Evolutionary conservation across 331 rosid genomes (phyloP).

Genomic region (Quercus tomentella): DNA sequence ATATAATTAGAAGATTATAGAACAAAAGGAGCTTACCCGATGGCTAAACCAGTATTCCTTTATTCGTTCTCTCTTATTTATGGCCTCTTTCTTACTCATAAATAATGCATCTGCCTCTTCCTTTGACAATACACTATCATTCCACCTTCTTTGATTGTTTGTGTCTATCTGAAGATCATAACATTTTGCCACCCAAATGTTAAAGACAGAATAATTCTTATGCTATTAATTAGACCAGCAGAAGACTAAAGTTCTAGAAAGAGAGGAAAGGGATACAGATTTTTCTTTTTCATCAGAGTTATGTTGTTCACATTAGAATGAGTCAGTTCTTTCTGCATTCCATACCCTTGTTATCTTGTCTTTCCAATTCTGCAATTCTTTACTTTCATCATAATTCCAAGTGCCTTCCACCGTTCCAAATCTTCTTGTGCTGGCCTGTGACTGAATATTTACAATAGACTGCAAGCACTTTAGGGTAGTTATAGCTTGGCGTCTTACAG

Average conservation of each 20-base stretch:
- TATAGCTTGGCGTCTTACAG: too few species aligned
- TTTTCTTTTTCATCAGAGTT: background rate
- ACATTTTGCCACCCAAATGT: background rate
- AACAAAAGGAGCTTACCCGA: conserved; percentile 43
- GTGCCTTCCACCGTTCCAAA: too few species aligned
- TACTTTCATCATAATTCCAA: conserved; percentile 2
- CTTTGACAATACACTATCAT: conserved; percentile 53
- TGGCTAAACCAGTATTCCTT: conserved; percentile 56
- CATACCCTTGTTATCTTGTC: conserved; percentile 59
- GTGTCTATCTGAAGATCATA: conserved; percentile 56
- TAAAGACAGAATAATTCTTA: background rate
- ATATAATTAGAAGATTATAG: background rate
- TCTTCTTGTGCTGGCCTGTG: too few species aligned
- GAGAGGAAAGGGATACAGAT: background rate
- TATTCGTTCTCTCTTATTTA: too few species aligned
- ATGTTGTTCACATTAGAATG: background rate
- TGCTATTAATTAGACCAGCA: background rate
- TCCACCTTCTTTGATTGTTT: conserved; percentile 58
- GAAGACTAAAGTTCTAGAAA: background rate
- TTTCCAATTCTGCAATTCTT: conserved; percentile 39
- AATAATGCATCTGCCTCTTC: too few species aligned
- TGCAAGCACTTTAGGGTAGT: too few species aligned
- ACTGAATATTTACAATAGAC: too few species aligned
- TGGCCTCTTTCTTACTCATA: too few species aligned
- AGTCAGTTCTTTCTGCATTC: background rate